Evolutionary conservation across 2,329 filamentous ascomycete genomes (phyloP).

Genomic region (Eurotiales sp.): DNA sequence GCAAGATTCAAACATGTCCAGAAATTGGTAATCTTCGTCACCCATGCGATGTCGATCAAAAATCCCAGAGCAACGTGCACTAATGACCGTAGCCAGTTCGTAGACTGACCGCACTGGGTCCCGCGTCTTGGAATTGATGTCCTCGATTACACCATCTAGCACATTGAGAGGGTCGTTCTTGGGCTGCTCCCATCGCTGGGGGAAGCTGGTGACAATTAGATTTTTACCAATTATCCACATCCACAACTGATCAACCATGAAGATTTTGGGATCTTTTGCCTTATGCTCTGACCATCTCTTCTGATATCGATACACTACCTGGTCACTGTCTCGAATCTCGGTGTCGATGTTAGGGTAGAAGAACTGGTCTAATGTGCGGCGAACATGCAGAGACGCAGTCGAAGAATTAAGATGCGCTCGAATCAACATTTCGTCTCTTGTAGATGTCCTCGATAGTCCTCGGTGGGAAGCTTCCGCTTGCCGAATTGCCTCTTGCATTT

Average conservation of each 20-base stretch:
- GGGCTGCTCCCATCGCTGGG: conserved; percentile 48
- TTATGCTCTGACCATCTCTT: conserved; percentile 31
- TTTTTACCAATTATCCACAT: conserved; percentile 59
- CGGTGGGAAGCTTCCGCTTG: conserved; percentile 26
- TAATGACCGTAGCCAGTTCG: conserved; percentile 61
- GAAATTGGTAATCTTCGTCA: conserved; percentile 60
- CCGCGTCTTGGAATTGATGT: conserved; percentile 61
- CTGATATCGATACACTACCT: conserved; percentile 62
- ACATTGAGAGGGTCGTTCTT: conserved; percentile 62
- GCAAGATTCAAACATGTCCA: conserved; percentile 65
- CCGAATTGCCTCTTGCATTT: conserved; percentile 56
- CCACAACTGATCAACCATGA: conserved; percentile 69
- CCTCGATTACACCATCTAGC: conserved; percentile 58
- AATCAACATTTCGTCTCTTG: conserved; percentile 33
- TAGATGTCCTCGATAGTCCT: conserved; percentile 28
- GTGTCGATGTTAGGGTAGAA: conserved; percentile 62
- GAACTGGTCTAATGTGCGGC: conserved; percentile 63
- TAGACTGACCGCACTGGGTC: conserved; percentile 59
- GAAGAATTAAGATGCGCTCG: conserved; percentile 35
- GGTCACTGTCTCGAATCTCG: conserved; percentile 56
- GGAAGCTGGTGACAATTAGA: conserved; percentile 50
- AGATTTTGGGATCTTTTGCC: conserved; percentile 53
- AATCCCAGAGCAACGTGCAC: conserved; percentile 56
- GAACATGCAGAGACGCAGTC: conserved; percentile 47
- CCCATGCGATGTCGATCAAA: conserved; percentile 58